Conservation (phyloP, 2,329 filamentous ascomycete genomes). For the Phoma sp. region DNA sequence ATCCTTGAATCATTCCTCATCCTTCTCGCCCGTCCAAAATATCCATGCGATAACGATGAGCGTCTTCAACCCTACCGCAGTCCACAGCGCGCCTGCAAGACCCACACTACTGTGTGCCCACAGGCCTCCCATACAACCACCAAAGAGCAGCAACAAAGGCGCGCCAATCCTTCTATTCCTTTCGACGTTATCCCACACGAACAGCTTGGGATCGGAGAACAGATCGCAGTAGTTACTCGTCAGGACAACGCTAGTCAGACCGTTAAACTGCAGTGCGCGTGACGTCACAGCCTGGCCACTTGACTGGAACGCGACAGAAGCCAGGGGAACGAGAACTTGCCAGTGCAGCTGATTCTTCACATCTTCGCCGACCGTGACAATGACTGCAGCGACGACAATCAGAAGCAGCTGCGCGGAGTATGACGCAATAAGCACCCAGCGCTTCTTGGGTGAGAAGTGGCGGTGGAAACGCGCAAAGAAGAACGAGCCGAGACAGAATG, state of each 20-base stretch:
- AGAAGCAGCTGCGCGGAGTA: slow-evolving; percentile 52
- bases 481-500: slow-evolving; percentile 75
- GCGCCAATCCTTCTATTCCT: slow-evolving; percentile 61
- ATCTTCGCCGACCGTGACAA: slow-evolving; percentile 51
- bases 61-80: slow-evolving; percentile 50
- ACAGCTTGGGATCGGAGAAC: slow-evolving; percentile 68
- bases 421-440: slow-evolving; percentile 66
- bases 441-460: slow-evolving; percentile 63
- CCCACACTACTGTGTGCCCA: slow-evolving; percentile 61
- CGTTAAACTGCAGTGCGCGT: slow-evolving; percentile 71
- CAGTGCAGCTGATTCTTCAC: slow-evolving; percentile 52
- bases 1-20: slow-evolving; percentile 15
- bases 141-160: slow-evolving; percentile 59
- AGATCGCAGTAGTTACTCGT: slow-evolving; percentile 84
- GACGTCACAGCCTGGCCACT: slow-evolving; percentile 80
- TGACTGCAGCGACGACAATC: slow-evolving; percentile 50
- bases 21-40: slow-evolving; percentile 49
- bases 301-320: slow-evolving; percentile 75
- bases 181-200: slow-evolving; percentile 57
- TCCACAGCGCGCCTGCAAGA: slow-evolving; percentile 60
- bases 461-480: slow-evolving; percentile 74
- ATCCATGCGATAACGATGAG: slow-evolving; percentile 50
- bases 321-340: slow-evolving; percentile 68
- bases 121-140: slow-evolving; percentile 61
- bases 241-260: slow-evolving; percentile 78